Base-by-base conservation (phyloP, 768 basidiomycete genomes). In the Gelatoporia subvermispora region DNA sequence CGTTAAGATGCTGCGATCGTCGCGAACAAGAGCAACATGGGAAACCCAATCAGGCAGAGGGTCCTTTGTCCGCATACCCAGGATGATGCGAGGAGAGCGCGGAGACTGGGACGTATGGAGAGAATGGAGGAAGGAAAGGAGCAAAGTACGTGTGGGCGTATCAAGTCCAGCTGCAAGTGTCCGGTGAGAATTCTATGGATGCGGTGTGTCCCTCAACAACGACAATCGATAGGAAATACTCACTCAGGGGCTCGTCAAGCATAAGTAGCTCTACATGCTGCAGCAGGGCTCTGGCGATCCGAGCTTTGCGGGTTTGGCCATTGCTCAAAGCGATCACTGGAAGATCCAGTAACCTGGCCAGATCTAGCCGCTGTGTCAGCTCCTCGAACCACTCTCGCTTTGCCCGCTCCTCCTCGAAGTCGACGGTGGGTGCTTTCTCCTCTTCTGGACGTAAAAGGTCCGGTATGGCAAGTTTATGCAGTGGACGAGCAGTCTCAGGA, bases 181-280 rank as follows among this genome's bases (percentile, higher is more conserved):
- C 20, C 22, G 28, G 2, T 20, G 8, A n/a, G 23, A 8, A 38
- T 23, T 35, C 9, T 46, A 35, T n/a, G n/a, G n/a, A n/a, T n/a
- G n/a, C n/a, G n/a, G 15, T 23, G 21, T 9, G 42, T 15, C 9
- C 8, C 17, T 25, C 37, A 25, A 11, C n/a, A 36, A 17, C 11
- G 18, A 28, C 38, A 36, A 43, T n/a, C 4, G 7, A 11, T 5
- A n/a, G 22, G 3, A 37, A 42, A 34, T 7, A 73, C 84, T 49
- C 55, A 92, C 91, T 91, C 34, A 93, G 71, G 0, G 93, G 94
- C 64, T 98, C 95, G 52, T 96, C 93, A n/a, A 97, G 72, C 7
- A 98, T 65, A 20, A 97, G 62, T 17, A 97, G 61, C 51, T 84
- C 76, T 0, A 93, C 91, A 39, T 77, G 73, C 16, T 65, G 70